Evolutionary conservation across 108 stramenopile species (phyloP), one percentile per base, ranked within the genome.

Genomic region (Stephanodiscus triporus): DNA sequence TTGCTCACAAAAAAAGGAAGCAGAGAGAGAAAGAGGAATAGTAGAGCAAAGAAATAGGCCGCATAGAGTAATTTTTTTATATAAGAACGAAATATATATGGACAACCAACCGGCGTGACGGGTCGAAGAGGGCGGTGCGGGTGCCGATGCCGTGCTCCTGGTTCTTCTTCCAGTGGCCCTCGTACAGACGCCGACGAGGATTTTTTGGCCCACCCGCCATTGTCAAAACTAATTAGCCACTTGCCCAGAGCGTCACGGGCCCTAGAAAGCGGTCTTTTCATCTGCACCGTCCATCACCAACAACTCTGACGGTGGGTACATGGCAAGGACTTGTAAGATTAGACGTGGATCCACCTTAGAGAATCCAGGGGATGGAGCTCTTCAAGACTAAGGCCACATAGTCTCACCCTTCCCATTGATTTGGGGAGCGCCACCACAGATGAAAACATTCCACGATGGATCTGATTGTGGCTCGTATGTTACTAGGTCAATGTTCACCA

Each of bases 391-490:
- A 30, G 2, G 74, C 63, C 70, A 81, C n/a, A n/a, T n/a, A 67
- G 65, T 75, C 73, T 23, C 32, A 56, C 40, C 49, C 65, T 57
- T 75, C 65, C 49, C 70, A 75, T 56, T 8, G 80, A 67, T 45
- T 71, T 68, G n/a, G 80, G n/a, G 80, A 9, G 80, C 80, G 38
- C 80, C 80, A 34, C 80, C 80, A n/a, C n/a, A 0, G 80, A 81
- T 34, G 80, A 70, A 53, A 81, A 81, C 10, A 57, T 29, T 16
- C 70, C 68, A n/a, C 63, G 43, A 81, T 67, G 16, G 73, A 53
- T 55, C 70, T 50, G 43, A 81, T 72, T 3, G 69, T 53, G 9
- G 56, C 64, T 34, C 45, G 63, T 3, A 81, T 53, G 27, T 34
- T 71, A 23, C 64, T 60, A 60, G 70, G 5, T 72, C 70, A 9